Evolutionary conservation across 129 eudicot species (phyloP), one percentile per base, ranked within the genome.

Genomic region (Escallonia rubra): DNA sequence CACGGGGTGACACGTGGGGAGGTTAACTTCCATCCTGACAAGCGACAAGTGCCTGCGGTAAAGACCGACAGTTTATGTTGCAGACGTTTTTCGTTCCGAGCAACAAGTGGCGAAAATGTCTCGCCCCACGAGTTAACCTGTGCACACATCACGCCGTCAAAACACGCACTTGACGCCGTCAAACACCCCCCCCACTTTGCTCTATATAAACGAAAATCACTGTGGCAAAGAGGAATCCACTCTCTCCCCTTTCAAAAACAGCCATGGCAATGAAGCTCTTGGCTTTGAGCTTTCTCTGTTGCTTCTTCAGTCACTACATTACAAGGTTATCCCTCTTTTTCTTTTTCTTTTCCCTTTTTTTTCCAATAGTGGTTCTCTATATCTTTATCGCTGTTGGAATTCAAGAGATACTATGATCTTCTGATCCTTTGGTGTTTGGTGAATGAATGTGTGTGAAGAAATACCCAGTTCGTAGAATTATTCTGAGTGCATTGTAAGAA

Each of bases 311-410:
- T 40, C 11, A 71, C 64, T 69, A 53, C 5, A 74, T 69, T 40
- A 34, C 72, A 67, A 71, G 88, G 93, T 86, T 57, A 7, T 2
- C 23, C 6, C 59, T 69, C 16, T 12, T 8, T 54, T 71, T 68
- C 43, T 16, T 15, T 62, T 60, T 40, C 38, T 47, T 62, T 13
- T 7, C 15, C 45, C 52, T 44, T 3, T 41, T 8, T 64, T 49
- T 14, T 10, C 3, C 12, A 5, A n/a, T 67, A 45, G 34, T 43
- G 69, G 6, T 5, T 44, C 4, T 15, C 34, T 9, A 2, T 13
- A 5, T 41, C 16, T 55, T 43, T 2, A 43, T 62, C 1, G 41
- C 12, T 69, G 4, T 13, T 9, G 62, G 53, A 13, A 43, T 55
- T 55, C 14, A 12, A 6, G 2, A 7, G 38, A 41, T 23, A 39